phyloP scores from a whole-genome alignment of 2,329 filamentous ascomycete genomes.

The Pseudocercospora fijiensis region DNA sequence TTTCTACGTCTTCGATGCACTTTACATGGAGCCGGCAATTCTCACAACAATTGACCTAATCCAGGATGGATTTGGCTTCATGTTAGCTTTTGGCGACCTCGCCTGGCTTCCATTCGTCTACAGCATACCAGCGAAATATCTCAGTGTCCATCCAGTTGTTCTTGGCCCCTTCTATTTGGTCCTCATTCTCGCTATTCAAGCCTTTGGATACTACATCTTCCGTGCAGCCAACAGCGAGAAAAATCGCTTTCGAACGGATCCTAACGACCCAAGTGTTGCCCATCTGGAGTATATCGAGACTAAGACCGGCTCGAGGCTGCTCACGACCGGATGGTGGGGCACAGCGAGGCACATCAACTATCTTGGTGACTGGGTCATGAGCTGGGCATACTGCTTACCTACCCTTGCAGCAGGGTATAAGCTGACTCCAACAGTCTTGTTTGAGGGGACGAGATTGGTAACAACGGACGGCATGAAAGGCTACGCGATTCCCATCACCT shows the following conservation, averaged over 20 bases:
- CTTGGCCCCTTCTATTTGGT: conserved; percentile 68
- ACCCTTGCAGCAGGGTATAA: conserved; percentile 81
- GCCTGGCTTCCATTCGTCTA: conserved; percentile 93
- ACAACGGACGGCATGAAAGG: conserved; percentile 61
- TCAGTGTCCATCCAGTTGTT: conserved; percentile 76
- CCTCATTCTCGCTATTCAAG: conserved; percentile 65
- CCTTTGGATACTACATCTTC: conserved; percentile 83
- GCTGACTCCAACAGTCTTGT: conserved; percentile 60
- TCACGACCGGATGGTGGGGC: conserved; percentile 92
- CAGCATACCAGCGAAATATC: conserved; percentile 78
- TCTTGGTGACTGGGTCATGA: conserved; percentile 90
- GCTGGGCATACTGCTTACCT: conserved; percentile 85
- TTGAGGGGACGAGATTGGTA: conserved; percentile 61
- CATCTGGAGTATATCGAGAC: conserved; percentile 87
- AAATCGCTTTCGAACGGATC: conserved; percentile 88
- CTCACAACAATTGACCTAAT: conserved; percentile 94
- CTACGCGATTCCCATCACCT: conserved; percentile 85
- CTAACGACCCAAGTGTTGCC: conserved; percentile 71
- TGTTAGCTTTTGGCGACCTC: conserved; percentile 89
- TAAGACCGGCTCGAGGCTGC: conserved; percentile 72
- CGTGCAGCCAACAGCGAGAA: conserved; percentile 92
- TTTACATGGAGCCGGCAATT: conserved; percentile 84
- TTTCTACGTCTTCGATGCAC: conserved; percentile 79
- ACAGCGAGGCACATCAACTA: conserved; percentile 92
- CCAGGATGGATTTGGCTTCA: conserved; percentile 90